Conservation (phyloP, 23 red algal species). For the Gracilaria gracilis region DNA sequence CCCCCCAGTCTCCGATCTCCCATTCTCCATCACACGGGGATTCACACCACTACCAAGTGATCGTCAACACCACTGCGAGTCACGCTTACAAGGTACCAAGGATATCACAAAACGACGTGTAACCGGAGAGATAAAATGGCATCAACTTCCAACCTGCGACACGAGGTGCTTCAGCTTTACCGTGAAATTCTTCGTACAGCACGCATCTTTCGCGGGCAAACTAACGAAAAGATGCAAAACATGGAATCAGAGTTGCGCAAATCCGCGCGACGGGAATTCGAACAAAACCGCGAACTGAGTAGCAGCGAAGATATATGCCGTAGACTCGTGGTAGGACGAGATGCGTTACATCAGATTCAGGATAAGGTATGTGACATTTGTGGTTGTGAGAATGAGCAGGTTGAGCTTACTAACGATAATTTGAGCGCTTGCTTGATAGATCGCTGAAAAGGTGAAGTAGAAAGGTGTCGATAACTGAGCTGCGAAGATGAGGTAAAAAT, state of each 20-base stretch:
- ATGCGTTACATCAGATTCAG: conserved; percentile 53
- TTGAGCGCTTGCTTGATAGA: not conserved
- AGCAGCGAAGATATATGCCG: conserved; percentile 34
- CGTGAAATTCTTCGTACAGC: conserved; percentile 48
- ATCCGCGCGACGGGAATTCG: conserved; percentile 43
- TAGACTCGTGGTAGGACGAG: conserved; percentile 31
- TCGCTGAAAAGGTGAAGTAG: conserved; percentile 11
- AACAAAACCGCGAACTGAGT: conserved; percentile 29
- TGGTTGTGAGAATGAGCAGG: not conserved
- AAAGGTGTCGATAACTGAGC: too few relatives aligned
- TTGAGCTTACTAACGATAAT: not conserved
- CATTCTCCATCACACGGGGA: too few relatives aligned
- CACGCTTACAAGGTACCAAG: not conserved
- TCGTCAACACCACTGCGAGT: too few relatives aligned
- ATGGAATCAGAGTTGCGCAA: not conserved
- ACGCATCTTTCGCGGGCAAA: conserved; percentile 39
- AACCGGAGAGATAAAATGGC: not conserved
- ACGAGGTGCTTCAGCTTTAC: conserved; percentile 47
- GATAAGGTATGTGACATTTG: conserved; percentile 43
- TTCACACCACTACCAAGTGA: too few relatives aligned
- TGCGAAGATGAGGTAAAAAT: not conserved
- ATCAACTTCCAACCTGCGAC: conserved; percentile 31
- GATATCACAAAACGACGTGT: not conserved
- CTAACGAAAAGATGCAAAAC: conserved; percentile 17
- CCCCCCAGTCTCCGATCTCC: too few relatives aligned